Percentiles rank a stretch among this genome's conserved stretches.
Evolutionary conservation across 2,329 filamentous ascomycete species (phyloP).

Genomic region (Penicillium palitans): DNA sequence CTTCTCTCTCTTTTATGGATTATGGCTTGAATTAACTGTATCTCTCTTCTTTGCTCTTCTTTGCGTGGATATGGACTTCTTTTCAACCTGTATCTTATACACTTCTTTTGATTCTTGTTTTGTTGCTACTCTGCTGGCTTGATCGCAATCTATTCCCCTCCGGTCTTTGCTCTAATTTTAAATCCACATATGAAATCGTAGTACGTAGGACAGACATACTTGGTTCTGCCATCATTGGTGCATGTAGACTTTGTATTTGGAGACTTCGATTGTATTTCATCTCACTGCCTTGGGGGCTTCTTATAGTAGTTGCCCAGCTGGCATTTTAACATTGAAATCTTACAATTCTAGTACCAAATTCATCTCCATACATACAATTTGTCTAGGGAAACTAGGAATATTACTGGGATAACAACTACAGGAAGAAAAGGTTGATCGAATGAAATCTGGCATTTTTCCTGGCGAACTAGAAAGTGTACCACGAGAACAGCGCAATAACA

Average conservation of each 20-base stretch:
- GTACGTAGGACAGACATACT: background rate
- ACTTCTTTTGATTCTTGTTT: background rate
- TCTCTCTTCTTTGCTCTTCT: slow-evolving; percentile 12
- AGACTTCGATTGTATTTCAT: no score
- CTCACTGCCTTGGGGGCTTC: no score
- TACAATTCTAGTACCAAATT: background rate
- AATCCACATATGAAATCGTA: background rate
- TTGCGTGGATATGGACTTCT: slow-evolving; percentile 10
- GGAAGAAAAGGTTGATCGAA: background rate
- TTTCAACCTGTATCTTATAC: slow-evolving; percentile 6
- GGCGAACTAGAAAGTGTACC: slow-evolving; percentile 19
- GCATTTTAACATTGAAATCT: slow-evolving; percentile 11
- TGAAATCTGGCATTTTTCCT: slow-evolving; percentile 21
- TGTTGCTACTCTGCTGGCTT: slow-evolving; percentile 1
- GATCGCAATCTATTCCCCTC: slow-evolving; percentile 13
- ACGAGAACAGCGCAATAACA: slow-evolving; percentile 13
- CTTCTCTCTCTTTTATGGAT: slow-evolving; percentile 4
- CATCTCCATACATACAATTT: no score
- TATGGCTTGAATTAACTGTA: slow-evolving; percentile 7
- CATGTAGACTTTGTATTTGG: background rate
- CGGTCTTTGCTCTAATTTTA: background rate
- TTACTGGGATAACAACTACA: background rate
- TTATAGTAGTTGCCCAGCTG: no score
- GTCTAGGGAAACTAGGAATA: background rate
- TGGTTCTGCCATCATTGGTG: background rate